phyloP scores from a whole-genome alignment of 1,284 basidiomycete species.

The Ceratobasidium theobromae region DNA sequence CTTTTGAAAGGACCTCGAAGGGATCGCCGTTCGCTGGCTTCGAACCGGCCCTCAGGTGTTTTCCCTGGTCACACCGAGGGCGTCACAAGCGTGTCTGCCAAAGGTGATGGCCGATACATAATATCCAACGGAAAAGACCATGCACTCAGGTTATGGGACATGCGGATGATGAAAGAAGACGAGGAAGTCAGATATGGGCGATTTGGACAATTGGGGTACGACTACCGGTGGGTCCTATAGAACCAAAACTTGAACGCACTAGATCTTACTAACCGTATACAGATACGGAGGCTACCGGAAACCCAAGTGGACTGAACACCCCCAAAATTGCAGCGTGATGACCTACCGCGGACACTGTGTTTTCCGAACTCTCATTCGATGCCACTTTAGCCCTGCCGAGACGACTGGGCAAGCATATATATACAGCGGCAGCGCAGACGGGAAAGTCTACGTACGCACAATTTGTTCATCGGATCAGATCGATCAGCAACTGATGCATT shows the following conservation, averaged over 20 bases:
- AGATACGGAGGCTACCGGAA: slow-evolving; percentile 69
- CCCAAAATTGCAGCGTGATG: slow-evolving; percentile 93
- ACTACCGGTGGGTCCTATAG: slow-evolving; percentile 65
- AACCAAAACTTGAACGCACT: background rate
- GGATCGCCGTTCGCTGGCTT: slow-evolving; percentile 87
- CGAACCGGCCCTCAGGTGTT: slow-evolving; percentile 85
- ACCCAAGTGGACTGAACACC: slow-evolving; percentile 64
- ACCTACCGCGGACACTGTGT: slow-evolving; percentile 92
- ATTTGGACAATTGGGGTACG: slow-evolving; percentile 70
- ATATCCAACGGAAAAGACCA: slow-evolving; percentile 99
- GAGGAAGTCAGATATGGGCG: slow-evolving; percentile 53
- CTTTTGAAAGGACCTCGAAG: slow-evolving; percentile 45
- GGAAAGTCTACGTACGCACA: slow-evolving; percentile 70
- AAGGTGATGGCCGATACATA: slow-evolving; percentile 89
- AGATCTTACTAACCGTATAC: slow-evolving; percentile 31
- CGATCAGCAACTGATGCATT: slow-evolving; percentile 33
- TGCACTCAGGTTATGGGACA: slow-evolving; percentile 87
- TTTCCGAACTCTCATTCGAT: slow-evolving; percentile 90
- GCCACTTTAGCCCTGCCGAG: slow-evolving; percentile 90
- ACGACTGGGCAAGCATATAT: slow-evolving; percentile 93
- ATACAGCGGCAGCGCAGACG: slow-evolving; percentile 88
- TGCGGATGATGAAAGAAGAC: slow-evolving; percentile 90
- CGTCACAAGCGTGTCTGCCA: slow-evolving; percentile 85
- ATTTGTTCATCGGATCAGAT: background rate
- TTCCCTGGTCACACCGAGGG: slow-evolving; percentile 95